These are phyloP conservation scores for Grammothele lineata DNA, from an alignment of 768 basidiomycete genomes.

Conservation along the genomic window DNA sequence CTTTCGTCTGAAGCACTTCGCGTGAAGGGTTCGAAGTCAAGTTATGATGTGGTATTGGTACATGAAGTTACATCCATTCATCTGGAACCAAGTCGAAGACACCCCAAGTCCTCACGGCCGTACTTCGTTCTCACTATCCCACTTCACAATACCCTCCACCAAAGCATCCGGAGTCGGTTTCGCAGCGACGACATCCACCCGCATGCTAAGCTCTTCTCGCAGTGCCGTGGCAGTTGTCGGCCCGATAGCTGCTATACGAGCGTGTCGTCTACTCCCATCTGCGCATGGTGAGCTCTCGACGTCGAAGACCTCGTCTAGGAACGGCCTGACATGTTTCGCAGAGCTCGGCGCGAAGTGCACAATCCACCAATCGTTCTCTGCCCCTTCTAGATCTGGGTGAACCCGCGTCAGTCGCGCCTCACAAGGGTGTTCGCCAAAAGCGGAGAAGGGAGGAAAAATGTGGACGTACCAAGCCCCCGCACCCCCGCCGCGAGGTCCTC, in stretches of 20 bases:
- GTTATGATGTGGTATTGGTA: no score
- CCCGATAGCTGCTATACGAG: constrained; percentile 57
- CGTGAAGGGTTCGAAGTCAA: no score
- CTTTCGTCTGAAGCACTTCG: background rate
- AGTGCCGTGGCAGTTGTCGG: constrained; percentile 59
- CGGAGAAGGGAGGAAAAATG: background rate
- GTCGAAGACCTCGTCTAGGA: constrained; percentile 41
- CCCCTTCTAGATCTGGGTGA: background rate
- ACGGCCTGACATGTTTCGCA: constrained; percentile 52
- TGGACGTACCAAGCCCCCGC: background rate
- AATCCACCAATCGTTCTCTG: constrained; percentile 52
- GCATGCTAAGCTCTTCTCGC: constrained; percentile 37
- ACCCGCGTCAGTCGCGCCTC: background rate
- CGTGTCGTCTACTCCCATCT: background rate
- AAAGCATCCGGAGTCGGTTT: constrained; percentile 57
- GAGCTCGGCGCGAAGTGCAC: constrained; percentile 75
- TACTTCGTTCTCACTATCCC: no score
- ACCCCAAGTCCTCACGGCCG: no score
- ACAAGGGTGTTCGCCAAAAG: no score
- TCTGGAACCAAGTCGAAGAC: no score
- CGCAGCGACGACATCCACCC: constrained; percentile 50
- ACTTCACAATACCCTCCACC: constrained; percentile 18
- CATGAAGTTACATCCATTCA: no score
- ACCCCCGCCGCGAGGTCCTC: constrained; percentile 30
- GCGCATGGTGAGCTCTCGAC: background rate